Evolutionary conservation across 345 rosid genomes (phyloP), one percentile per base, ranked within the genome.

Genomic region (Citrus trifoliata): DNA sequence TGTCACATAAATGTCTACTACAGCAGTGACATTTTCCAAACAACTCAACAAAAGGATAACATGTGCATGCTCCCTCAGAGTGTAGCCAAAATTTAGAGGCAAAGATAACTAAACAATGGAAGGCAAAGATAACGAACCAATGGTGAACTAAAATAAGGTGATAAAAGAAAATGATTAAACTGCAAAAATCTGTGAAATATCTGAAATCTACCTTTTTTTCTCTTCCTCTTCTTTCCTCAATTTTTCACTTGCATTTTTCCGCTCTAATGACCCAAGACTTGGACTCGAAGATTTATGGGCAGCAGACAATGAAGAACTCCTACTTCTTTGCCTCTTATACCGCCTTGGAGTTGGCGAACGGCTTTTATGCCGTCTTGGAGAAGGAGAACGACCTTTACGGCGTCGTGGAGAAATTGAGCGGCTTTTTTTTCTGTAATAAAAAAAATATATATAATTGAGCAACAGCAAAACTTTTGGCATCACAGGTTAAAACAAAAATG

Each of bases 221-320:
- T 90, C 94, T 84, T 92, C 98, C 80, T 90, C 98, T 85, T 93
- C 98, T 85, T 87, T 89, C 86, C 82, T 91, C 85, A 89, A 72
- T 82, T 89, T 88, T 86, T 91, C 92, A 83, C 61, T 86, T 58
- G 83, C 89, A 89, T 80, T 88, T 84, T 86, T 94, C 70, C 67
- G 88, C 86, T 94, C 95, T 80, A 86, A 77, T 67, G 85, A 84
- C 76, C 85, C 98, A 83, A 85, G 90, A 78, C 87, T 90, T 83
- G 93, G 83, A 76, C 89, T 84, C 69, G 93, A 77, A 84, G 91
- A 87, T 82, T 81, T 89, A 82, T 10, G 89, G 60, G 83, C 75
- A 74, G 97, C 93, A 85, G 97, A 86, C 75, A 86, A 77, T 30
- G 99, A 88, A 73, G 92, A 81, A 83, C 97, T 93, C 86, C 89